Conservation (phyloP, 768 basidiomycete genomes). For the Pleurotus djamor region DNA sequence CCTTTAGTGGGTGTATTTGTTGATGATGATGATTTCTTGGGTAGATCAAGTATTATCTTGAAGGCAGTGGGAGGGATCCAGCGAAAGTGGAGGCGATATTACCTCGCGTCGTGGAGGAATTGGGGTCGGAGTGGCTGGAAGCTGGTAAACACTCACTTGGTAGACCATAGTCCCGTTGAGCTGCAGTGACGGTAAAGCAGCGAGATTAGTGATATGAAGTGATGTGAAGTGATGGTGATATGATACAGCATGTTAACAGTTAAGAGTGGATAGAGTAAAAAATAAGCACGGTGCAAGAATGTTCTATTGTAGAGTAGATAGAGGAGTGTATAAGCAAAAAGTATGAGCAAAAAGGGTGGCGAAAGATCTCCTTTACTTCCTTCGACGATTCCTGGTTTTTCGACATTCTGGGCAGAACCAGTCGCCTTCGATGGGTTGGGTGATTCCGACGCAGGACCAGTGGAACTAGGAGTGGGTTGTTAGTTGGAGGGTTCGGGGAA, state of each 20-base stretch:
- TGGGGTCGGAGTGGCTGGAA: slow-evolving; percentile 70
- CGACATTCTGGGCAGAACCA: slow-evolving; percentile 77
- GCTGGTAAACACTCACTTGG: slow-evolving; percentile 48
- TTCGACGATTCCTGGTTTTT: slow-evolving; percentile 30
- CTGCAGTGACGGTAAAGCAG: too few relatives aligned
- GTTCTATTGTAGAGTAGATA: too few relatives aligned
- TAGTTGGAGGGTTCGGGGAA: neutral
- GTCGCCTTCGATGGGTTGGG: slow-evolving; percentile 52
- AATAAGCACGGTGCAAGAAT: too few relatives aligned
- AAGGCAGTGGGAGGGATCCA: slow-evolving; percentile 63
- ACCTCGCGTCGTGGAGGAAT: slow-evolving; percentile 53
- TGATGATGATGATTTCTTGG: neutral
- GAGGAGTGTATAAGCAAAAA: too few relatives aligned
- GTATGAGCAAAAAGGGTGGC: neutral
- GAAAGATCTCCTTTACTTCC: slow-evolving; percentile 11
- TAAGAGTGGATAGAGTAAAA: too few relatives aligned
- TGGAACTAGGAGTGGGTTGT: slow-evolving; percentile 55
- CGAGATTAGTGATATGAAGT: too few relatives aligned
- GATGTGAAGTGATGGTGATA: too few relatives aligned
- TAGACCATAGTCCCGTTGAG: slow-evolving; percentile 17
- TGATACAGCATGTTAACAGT: too few relatives aligned
- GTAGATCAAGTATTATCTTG: slow-evolving; percentile 89
- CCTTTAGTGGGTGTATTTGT: neutral
- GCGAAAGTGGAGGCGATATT: slow-evolving; percentile 47
- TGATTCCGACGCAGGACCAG: slow-evolving; percentile 61